phyloP scores from a whole-genome alignment of 768 basidiomycete genomes.

The Flagelloscypha sp. region DNA sequence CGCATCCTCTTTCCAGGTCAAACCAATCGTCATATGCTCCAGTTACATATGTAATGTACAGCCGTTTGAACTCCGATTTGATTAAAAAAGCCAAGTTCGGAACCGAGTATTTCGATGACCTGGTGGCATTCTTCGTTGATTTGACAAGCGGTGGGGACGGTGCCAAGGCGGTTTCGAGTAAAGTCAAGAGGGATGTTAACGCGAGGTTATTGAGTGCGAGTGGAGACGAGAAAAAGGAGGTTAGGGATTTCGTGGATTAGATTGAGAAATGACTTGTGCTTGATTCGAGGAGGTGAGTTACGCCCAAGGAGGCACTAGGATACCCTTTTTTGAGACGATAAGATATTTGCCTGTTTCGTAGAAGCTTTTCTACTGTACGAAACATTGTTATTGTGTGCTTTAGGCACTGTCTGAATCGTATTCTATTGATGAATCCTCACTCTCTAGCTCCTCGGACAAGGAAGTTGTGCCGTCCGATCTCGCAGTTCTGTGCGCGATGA shows the following conservation, averaged over 20 bases:
- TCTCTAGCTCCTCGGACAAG: too few relatives aligned
- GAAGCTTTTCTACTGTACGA: too few relatives aligned
- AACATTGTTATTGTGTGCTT: too few relatives aligned
- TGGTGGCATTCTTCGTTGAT: slow-evolving; percentile 82
- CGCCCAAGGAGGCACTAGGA: slow-evolving; percentile 80
- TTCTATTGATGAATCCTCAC: too few relatives aligned
- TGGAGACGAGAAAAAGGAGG: too few relatives aligned
- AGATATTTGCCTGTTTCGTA: too few relatives aligned
- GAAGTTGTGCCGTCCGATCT: too few relatives aligned
- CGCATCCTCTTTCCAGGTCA: slow-evolving; percentile 97
- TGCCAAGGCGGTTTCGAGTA: too few relatives aligned
- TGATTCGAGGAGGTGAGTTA: slow-evolving; percentile 78
- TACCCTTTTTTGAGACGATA: slow-evolving; percentile 50
- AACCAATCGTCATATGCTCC: slow-evolving; percentile 97
- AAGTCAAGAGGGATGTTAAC: too few relatives aligned
- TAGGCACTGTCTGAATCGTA: too few relatives aligned
- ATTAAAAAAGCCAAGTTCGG: slow-evolving; percentile 94
- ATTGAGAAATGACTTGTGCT: slow-evolving; percentile 85
- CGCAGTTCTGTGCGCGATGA: too few relatives aligned
- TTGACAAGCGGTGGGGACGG: slow-evolving; percentile 76
- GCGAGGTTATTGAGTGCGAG: too few relatives aligned
- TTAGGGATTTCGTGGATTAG: slow-evolving; percentile 90
- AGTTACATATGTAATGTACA: slow-evolving; percentile 94
- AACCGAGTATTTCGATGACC: slow-evolving; percentile 88
- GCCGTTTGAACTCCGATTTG: slow-evolving; percentile 87